Conservation (phyloP, 345 rosid genomes). For the Populus pruinosa region DNA sequence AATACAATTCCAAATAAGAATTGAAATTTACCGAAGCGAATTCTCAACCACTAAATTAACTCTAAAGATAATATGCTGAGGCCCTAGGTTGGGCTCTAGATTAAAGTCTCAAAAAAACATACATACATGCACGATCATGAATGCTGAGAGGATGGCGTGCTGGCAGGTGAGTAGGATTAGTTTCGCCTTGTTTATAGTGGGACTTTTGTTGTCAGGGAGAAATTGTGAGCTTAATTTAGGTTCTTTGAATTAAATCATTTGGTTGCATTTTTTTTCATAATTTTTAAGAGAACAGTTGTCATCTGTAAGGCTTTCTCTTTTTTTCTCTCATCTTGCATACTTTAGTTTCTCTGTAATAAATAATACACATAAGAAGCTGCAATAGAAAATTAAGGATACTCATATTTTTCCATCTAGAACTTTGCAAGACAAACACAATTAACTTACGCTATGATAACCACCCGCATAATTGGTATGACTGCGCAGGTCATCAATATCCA, state of each 20-base stretch:
- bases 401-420: background rate
- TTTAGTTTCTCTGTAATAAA: background rate
- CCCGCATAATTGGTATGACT: slow-evolving; percentile 76
- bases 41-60: background rate
- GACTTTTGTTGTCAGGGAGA: background rate
- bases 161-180: background rate
- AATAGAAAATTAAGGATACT: background rate
- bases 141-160: background rate
- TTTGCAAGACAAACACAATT: background rate
- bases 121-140: background rate
- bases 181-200: background rate
- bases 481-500: slow-evolving; percentile 95
- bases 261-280: background rate
- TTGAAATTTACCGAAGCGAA: background rate
- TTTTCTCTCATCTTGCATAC: background rate
- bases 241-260: background rate
- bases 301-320: background rate
- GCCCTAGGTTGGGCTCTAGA: background rate
- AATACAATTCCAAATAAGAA: background rate
- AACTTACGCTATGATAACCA: slow-evolving; percentile 77
- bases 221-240: background rate
- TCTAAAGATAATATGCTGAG: background rate
- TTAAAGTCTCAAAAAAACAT: background rate
- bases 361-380: background rate
- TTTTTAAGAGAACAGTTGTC: background rate